A percentile compares a stretch with the other conserved stretches of the same genome.
phyloP scores from a whole-genome alignment of 306 rosid genomes.

The Coriaria nepalensis region DNA sequence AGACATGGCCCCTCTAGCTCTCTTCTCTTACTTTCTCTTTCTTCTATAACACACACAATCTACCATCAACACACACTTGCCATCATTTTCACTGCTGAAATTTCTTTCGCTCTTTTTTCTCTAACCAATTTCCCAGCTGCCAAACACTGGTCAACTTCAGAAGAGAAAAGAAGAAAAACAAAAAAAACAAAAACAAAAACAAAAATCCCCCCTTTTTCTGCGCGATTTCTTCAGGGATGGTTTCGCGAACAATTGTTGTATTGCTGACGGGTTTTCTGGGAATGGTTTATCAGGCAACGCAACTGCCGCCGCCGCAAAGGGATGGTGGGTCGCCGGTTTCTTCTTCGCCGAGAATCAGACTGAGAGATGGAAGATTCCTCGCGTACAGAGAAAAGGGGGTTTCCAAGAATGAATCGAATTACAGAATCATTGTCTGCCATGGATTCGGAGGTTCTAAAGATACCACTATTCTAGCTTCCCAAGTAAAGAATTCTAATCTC shows the following conservation, averaged over 20 bases:
- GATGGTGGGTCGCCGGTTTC: slow-evolving; percentile 60
- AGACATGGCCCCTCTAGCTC: too few relatives aligned
- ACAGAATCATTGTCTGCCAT: slow-evolving; percentile 55
- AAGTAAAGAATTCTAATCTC: slow-evolving; percentile 26
- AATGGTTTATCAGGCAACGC: slow-evolving; percentile 28
- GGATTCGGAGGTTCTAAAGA: slow-evolving; percentile 55
- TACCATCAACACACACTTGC: too few relatives aligned
- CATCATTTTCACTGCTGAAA: too few relatives aligned
- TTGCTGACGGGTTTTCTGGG: slow-evolving; percentile 40
- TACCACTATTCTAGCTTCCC: slow-evolving; percentile 25
- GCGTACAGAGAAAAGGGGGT: slow-evolving; percentile 64
- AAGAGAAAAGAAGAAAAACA: too few relatives aligned
- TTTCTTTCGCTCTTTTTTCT: too few relatives aligned
- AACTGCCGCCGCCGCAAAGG: slow-evolving; percentile 50
- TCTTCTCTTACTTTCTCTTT: too few relatives aligned
- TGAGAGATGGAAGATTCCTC: slow-evolving; percentile 63
- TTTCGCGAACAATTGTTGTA: slow-evolving; percentile 32
- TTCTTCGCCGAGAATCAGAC: slow-evolving; percentile 54
- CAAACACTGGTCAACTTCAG: too few relatives aligned
- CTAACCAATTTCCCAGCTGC: too few relatives aligned
- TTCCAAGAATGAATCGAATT: slow-evolving; percentile 45
- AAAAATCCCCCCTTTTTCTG: not conserved
- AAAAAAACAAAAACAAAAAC: too few relatives aligned
- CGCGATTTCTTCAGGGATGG: slow-evolving; percentile 33
- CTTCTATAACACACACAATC: too few relatives aligned